Conservation (phyloP, 2,329 filamentous ascomycete species). For the Aspergillus aculeatus region DNA sequence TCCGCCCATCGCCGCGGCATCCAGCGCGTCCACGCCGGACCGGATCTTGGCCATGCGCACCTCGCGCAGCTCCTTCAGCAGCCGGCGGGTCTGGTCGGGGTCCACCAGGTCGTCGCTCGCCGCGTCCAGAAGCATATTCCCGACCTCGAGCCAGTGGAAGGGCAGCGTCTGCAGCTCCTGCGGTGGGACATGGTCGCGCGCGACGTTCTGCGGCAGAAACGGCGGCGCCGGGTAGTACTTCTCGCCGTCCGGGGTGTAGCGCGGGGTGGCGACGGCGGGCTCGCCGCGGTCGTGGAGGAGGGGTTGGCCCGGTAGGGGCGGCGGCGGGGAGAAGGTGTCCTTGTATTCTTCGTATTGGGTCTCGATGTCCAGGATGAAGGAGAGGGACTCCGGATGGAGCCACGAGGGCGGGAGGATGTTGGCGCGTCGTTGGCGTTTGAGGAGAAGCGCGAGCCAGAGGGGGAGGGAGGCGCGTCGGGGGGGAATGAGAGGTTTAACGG, state of each 20-base stretch:
- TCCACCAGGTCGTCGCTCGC: conserved; percentile 79
- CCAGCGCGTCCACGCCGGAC: conserved; percentile 68
- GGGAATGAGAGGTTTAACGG: conserved; percentile 72
- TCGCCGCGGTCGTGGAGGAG: conserved; percentile 26
- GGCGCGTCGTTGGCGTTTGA: conserved; percentile 90
- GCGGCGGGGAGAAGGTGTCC: conserved; percentile 73
- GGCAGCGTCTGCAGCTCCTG: conserved; percentile 56
- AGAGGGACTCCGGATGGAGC: conserved; percentile 75
- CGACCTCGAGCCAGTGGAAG: conserved; percentile 93
- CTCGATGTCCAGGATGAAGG: conserved; percentile 76
- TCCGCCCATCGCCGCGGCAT: conserved; percentile 49
- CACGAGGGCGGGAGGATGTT: conserved; percentile 91
- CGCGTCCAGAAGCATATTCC: conserved; percentile 80
- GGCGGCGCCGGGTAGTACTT: conserved; percentile 60
- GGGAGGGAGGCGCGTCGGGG: conserved; percentile 77
- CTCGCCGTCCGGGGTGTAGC: conserved; percentile 41
- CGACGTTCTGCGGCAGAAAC: conserved; percentile 74
- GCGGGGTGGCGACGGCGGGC: conserved; percentile 26
- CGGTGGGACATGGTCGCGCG: conserved; percentile 58
- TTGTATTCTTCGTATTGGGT: conserved; percentile 62
- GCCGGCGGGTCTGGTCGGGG: conserved; percentile 68
- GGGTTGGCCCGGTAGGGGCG: conserved; percentile 58
- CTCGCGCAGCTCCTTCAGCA: conserved; percentile 80
- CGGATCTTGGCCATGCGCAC: conserved; percentile 87
- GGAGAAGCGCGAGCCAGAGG: conserved; percentile 89